A percentile compares a stretch with the other conserved stretches of the same genome.
Evolutionary conservation across 1,284 basidiomycete species (phyloP).

Genomic region (Austroboletus olivaceoglutinosus): DNA sequence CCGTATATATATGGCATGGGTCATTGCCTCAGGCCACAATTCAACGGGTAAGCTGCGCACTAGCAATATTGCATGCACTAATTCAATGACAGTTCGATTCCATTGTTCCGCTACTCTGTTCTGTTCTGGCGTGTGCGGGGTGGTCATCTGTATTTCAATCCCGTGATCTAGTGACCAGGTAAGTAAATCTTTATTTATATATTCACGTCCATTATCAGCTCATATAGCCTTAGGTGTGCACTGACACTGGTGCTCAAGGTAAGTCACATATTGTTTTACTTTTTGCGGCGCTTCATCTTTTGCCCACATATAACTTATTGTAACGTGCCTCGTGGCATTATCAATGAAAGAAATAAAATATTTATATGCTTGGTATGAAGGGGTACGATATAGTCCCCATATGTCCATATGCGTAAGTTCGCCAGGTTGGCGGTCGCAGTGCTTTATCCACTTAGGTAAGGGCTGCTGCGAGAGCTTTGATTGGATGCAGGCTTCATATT

Average conservation of each 20-base stretch:
- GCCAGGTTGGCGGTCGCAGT: not conserved
- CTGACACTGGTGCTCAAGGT: not conserved
- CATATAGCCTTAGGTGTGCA: not conserved
- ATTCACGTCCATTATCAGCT: constrained; percentile 8
- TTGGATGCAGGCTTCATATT: not conserved
- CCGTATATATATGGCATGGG: not conserved
- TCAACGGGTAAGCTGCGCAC: not conserved
- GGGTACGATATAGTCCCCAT: not conserved
- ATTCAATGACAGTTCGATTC: constrained; percentile 8
- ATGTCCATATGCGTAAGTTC: not conserved
- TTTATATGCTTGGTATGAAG: not conserved
- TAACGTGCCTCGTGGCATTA: not conserved
- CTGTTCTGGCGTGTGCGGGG: constrained; percentile 6
- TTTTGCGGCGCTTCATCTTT: not conserved
- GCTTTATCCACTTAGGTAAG: not conserved
- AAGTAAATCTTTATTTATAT: not conserved
- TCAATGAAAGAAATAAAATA: constrained; percentile 7
- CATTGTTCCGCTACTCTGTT: constrained; percentile 6
- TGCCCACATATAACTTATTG: not conserved
- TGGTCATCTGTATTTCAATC: not conserved
- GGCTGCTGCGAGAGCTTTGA: not conserved
- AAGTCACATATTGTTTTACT: not conserved
- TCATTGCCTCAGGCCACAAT: constrained; percentile 7
- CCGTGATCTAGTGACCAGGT: not conserved
- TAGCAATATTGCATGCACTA: not conserved